Conservation (phyloP, 495 filamentous ascomycete genomes). For the Sabuloglossum arenarium region DNA sequence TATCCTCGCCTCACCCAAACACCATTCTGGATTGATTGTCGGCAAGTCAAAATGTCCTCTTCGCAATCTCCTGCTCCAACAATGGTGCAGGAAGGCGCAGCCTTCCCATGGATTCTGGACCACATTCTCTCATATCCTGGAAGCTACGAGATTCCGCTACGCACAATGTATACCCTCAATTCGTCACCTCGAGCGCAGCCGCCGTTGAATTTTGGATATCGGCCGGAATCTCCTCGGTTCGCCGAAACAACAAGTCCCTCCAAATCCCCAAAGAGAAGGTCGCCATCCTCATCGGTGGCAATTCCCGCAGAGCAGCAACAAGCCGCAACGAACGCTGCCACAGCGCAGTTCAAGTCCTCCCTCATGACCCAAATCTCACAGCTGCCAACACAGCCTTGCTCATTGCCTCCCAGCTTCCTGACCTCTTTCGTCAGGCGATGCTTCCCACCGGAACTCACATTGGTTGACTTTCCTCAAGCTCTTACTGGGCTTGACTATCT, state of each 20-base stretch:
- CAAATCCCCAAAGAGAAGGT: constrained; percentile 11
- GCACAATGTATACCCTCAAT: constrained; percentile 57
- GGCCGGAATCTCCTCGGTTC: constrained; percentile 12
- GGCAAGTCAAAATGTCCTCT: neutral
- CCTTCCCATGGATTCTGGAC: constrained; percentile 37
- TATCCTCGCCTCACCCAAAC: neutral
- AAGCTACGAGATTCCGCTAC: constrained; percentile 50
- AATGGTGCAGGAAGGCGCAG: neutral
- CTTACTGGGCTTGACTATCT: constrained; percentile 53
- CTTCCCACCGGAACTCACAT: constrained; percentile 32
- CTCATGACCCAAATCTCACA: constrained; percentile 43
- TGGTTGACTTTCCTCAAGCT: constrained; percentile 52
- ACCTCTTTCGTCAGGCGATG: constrained; percentile 41
- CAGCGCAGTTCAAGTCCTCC: constrained; percentile 38
- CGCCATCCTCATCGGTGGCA: constrained; percentile 17
- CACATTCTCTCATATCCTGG: constrained; percentile 45
- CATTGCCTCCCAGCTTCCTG: constrained; percentile 45
- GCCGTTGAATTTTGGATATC: constrained; percentile 3
- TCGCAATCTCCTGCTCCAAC: neutral
- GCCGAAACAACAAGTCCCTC: constrained; percentile 4
- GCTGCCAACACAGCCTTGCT: constrained; percentile 40
- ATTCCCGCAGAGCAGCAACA: constrained; percentile 19
- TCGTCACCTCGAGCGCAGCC: constrained; percentile 26
- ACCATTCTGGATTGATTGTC: neutral
- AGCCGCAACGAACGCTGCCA: constrained; percentile 21